Conservation (phyloP, 192 early-diverging fungal genomes). For the Entophlyctis luteolus region DNA sequence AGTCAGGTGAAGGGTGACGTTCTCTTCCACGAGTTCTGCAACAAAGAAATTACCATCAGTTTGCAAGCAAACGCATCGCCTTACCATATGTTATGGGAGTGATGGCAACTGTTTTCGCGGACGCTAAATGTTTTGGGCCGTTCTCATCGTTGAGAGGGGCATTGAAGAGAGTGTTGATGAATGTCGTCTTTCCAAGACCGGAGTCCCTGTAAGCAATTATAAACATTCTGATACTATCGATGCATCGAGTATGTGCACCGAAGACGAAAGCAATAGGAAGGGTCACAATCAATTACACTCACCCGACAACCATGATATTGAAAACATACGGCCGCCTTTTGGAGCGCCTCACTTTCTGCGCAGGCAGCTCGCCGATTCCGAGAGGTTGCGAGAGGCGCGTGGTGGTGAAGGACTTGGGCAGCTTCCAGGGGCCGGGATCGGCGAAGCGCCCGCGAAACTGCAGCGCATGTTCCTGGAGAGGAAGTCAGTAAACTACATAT, state of each 20-base stretch:
- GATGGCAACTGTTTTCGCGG: slow-evolving; percentile 83
- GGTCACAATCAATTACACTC: neutral
- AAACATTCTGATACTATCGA: too few species aligned
- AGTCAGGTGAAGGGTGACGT: slow-evolving; percentile 89
- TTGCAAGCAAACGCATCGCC: slow-evolving; percentile 4
- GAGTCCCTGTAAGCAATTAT: slow-evolving; percentile 62
- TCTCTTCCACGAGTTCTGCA: slow-evolving; percentile 87
- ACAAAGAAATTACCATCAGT: neutral
- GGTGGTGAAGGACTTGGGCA: slow-evolving; percentile 56
- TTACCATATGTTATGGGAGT: slow-evolving; percentile 80
- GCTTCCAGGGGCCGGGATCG: slow-evolving; percentile 59
- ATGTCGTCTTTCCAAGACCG: slow-evolving; percentile 94
- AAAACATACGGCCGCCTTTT: slow-evolving; percentile 66
- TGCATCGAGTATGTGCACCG: too few species aligned
- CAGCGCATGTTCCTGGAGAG: slow-evolving; percentile 51
- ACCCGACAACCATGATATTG: slow-evolving; percentile 93
- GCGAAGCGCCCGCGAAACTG: slow-evolving; percentile 57
- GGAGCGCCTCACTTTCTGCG: slow-evolving; percentile 63
- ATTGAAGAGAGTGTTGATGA: slow-evolving; percentile 97
- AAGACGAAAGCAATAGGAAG: too few species aligned
- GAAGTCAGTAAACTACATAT: neutral
- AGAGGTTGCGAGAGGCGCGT: slow-evolving; percentile 53
- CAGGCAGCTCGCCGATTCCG: slow-evolving; percentile 69
- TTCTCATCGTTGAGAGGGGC: slow-evolving; percentile 63
- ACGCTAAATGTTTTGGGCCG: slow-evolving; percentile 69